Evolutionary conservation across 2,329 filamentous ascomycete species (phyloP), one percentile per base, ranked within the genome.

Genomic region (Ophiostoma ips): DNA sequence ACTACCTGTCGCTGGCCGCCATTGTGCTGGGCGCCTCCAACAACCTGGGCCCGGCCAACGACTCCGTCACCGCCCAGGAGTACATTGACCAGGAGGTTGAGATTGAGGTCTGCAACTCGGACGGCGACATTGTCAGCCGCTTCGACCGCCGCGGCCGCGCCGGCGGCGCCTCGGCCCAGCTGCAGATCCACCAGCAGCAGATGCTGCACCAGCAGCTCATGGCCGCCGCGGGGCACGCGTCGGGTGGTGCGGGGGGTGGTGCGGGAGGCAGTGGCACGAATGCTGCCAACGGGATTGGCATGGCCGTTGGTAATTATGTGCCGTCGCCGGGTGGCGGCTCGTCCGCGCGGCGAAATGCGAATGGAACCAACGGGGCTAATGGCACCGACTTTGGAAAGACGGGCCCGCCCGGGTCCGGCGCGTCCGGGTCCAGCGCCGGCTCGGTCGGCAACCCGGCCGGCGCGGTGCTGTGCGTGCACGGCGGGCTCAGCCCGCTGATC

Each of bases 391-490:
- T 61, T 58, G 56, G 45, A 48, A 40, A 51, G 52, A 63, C 59
- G 36, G 88, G 87, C 1, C 77, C 86, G 4, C 84, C 88, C 0
- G 88, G 88, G 11, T 86, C 87, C 31, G 81, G 82, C 47, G 87
- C 88, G 12, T 83, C 85, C 2, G 79, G 82, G 8, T 77, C 78
- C 43, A 84, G 83, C 57, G 71, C 68, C 52, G 75, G 79, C 35
- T 73, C 72, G n/a, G 64, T 75, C 15, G 81, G 79, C 55, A 84
- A 83, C 65, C 75, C 77, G 3, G 80, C 82, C 0, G 88, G 88
- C 16, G 89, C 90, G 1, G 85, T 98, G 5, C 77, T 98, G 10
- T 98, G 92, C 62, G 92, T 98, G 0, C 92, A 98, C 64, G 92
- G 92, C 51, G 92, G 92, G 2, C 72, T 98, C 8, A 92, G 84